phyloP scores from a whole-genome alignment of 148 eudicot species.

The Nepenthes gracilis region DNA sequence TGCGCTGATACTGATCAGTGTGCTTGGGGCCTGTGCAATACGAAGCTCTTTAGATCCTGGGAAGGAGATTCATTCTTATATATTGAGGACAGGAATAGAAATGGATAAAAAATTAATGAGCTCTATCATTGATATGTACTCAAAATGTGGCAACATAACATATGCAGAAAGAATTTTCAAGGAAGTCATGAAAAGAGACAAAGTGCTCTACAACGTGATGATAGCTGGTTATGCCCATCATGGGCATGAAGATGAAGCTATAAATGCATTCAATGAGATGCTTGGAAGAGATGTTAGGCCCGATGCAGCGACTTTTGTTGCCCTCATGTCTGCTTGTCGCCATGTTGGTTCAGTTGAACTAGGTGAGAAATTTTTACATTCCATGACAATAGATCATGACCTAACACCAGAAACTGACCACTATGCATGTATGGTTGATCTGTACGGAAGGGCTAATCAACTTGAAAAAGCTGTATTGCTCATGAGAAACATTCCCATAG shows the following conservation, averaged over 20 bases:
- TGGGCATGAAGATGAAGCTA: conserved; percentile 53
- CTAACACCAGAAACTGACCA: conserved; percentile 62
- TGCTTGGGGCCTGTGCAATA: conserved; percentile 60
- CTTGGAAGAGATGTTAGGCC: conserved; percentile 30
- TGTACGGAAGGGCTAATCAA: conserved; percentile 61
- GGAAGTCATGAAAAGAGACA: conserved; percentile 22
- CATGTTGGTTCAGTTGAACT: conserved; percentile 62
- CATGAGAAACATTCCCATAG: conserved; percentile 41
- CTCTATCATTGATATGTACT: conserved; percentile 72
- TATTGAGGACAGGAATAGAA: conserved; percentile 29
- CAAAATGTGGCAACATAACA: conserved; percentile 69
- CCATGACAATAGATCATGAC: conserved; percentile 45
- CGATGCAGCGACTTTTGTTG: conserved; percentile 66
- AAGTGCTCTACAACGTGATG: conserved; percentile 73
- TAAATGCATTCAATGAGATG: conserved; percentile 57
- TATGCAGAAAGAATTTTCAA: conserved; percentile 47
- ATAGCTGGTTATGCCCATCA: conserved; percentile 81
- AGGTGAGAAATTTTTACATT: conserved; percentile 61
- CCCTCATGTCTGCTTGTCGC: conserved; percentile 79
- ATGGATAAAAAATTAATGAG: conserved; percentile 44
- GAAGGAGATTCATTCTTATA: conserved; percentile 63
- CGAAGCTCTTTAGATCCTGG: conserved; percentile 59
- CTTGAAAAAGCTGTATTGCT: conserved; percentile 50
- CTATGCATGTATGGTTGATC: conserved; percentile 85
- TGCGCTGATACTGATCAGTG: conserved; percentile 34